Conservation (phyloP, 495 filamentous ascomycete genomes). For the Aspergillus affinis region DNA sequence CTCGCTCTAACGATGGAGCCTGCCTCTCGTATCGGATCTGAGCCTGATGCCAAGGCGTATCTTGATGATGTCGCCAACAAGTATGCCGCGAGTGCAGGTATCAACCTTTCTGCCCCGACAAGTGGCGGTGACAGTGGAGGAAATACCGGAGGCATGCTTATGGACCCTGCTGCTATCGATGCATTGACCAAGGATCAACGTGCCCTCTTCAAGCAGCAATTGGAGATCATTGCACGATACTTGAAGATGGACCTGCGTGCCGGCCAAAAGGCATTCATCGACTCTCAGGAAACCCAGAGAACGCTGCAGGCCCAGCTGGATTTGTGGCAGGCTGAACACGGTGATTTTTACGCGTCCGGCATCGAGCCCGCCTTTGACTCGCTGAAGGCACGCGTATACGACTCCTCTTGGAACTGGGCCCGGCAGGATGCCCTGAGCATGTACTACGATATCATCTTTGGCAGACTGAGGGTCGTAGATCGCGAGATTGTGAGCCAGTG, state of each 20-base stretch:
- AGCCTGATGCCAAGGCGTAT: slow-evolving; percentile 87
- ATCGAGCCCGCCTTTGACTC: slow-evolving; percentile 93
- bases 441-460: slow-evolving; percentile 99
- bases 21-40: slow-evolving; percentile 78
- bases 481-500: slow-evolving; percentile 98
- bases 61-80: slow-evolving; percentile 84
- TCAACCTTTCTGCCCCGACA: slow-evolving; percentile 75
- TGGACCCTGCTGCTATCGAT: slow-evolving; percentile 97
- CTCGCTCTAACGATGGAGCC: slow-evolving; percentile 93
- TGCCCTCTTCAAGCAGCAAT: slow-evolving; percentile 93
- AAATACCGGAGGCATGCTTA: slow-evolving; percentile 84
- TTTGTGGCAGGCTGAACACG: slow-evolving; percentile 92
- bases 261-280: slow-evolving; percentile 88
- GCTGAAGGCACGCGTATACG: slow-evolving; percentile 93
- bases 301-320: slow-evolving; percentile 91
- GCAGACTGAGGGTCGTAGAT: slow-evolving; percentile 86
- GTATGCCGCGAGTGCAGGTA: slow-evolving; percentile 81
- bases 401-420: slow-evolving; percentile 99
- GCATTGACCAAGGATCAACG: slow-evolving; percentile 95
- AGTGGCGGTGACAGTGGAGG: slow-evolving; percentile 73
- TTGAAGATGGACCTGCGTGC: slow-evolving; percentile 94
- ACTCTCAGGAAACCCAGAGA: slow-evolving; percentile 77
- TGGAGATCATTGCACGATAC: slow-evolving; percentile 92
- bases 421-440: slow-evolving; percentile 95
- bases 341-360: slow-evolving; percentile 90